Percentiles rank a stretch among this genome's conserved stretches.
Evolutionary conservation across 108 stramenopile genomes (phyloP).

Genomic region (Skeletonema menzelii): DNA sequence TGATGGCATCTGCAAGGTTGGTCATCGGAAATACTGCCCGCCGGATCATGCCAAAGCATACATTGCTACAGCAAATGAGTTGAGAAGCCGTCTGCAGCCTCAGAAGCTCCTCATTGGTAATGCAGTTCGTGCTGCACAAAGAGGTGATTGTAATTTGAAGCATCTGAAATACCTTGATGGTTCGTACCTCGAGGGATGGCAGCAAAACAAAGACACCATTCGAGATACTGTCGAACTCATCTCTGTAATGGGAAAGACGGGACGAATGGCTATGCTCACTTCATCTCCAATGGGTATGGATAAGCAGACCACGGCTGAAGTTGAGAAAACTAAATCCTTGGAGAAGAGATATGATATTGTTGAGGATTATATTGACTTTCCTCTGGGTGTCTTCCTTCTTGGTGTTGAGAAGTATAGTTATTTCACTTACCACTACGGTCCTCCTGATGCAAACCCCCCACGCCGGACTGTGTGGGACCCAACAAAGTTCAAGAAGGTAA

Average conservation of each 20-base stretch:
- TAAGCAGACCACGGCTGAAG: neutral
- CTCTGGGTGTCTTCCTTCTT: conserved; percentile 29
- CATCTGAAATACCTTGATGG: conserved; percentile 44
- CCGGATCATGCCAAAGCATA: conserved; percentile 24
- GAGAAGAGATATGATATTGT: conserved; percentile 23
- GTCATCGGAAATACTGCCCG: neutral
- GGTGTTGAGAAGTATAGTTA: conserved; percentile 31
- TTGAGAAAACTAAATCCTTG: conserved; percentile 7
- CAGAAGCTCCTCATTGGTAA: conserved; percentile 41
- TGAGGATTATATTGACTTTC: conserved; percentile 23
- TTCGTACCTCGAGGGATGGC: conserved; percentile 38
- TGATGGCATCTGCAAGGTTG: conserved; percentile 30
- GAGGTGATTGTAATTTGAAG: conserved; percentile 9
- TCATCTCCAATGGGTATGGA: conserved; percentile 9
- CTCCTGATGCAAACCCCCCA: conserved; percentile 6
- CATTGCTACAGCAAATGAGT: conserved; percentile 25
- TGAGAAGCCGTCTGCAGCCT: conserved; percentile 27
- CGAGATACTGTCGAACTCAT: conserved; percentile 28
- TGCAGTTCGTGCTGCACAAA: conserved; percentile 15
- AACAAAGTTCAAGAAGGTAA: conserved; percentile 14
- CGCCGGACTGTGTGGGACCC: neutral
- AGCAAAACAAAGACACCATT: conserved; percentile 4
- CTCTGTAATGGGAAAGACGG: conserved; percentile 12
- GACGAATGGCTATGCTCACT: conserved; percentile 26
- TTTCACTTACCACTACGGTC: conserved; percentile 29